These are phyloP conservation scores for Lactarius trivialis DNA, from an alignment of 768 basidiomycete species.

Conservation along the genomic window DNA sequence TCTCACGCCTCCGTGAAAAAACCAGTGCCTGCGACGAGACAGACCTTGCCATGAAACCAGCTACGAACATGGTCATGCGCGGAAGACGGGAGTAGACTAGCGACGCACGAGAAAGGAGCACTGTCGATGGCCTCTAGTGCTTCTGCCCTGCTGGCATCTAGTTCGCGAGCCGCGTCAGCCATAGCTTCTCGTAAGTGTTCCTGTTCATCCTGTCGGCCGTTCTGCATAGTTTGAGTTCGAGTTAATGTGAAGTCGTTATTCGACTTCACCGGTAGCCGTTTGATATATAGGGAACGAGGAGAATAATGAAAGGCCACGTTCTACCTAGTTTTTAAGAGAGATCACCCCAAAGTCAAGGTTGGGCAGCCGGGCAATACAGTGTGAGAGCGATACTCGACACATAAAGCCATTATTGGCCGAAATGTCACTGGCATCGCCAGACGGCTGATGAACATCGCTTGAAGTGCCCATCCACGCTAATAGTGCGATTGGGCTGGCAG, in stretches of 20 bases:
- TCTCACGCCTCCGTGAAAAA: slow-evolving; percentile 84
- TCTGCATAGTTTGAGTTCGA: neutral
- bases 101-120: slow-evolving; percentile 69
- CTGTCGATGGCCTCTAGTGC: slow-evolving; percentile 84
- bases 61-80: neutral
- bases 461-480: neutral
- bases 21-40: slow-evolving; percentile 59
- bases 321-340: neutral
- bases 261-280: neutral
- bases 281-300: neutral
- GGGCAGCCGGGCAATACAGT: too few relatives aligned
- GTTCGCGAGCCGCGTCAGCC: slow-evolving; percentile 21
- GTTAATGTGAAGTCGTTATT: neutral
- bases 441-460: neutral
- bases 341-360: neutral
- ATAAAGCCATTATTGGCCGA: neutral
- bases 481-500: neutral
- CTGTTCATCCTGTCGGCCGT: neutral
- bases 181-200: neutral
- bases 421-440: neutral
- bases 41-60: too few relatives aligned
- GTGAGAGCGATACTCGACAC: neutral
- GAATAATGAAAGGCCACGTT: neutral
- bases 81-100: neutral
- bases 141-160: slow-evolving; percentile 68